Percentiles rank a stretch among this genome's conserved stretches.
Conservation (phyloP, 352 stramenopile species). For the Blastocystis sp. region DNA sequence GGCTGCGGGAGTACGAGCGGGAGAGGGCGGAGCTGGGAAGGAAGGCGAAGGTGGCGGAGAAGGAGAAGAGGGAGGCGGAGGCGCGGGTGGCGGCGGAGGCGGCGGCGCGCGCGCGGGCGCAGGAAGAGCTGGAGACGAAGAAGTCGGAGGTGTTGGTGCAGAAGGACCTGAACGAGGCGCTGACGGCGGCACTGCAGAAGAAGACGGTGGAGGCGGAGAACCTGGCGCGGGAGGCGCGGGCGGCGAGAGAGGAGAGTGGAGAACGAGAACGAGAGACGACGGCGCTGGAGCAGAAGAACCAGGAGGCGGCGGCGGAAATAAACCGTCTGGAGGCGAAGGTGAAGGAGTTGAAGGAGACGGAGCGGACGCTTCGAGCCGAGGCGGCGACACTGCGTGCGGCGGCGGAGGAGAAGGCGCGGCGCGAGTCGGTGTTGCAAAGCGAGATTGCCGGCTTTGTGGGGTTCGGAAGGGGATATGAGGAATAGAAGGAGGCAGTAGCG, state of each 20-base stretch:
- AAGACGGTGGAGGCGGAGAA: not conserved
- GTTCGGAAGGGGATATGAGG: not conserved
- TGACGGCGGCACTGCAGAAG: slow-evolving; percentile 26
- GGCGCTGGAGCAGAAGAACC: not conserved
- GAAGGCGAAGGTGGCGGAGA: slow-evolving; percentile 38
- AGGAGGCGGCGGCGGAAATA: not conserved
- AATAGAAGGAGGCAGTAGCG: not conserved
- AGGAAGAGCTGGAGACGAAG: not conserved
- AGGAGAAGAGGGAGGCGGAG: not conserved
- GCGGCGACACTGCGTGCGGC: not conserved
- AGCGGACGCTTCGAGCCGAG: slow-evolving; percentile 12
- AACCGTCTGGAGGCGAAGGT: not conserved
- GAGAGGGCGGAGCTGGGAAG: slow-evolving; percentile 20
- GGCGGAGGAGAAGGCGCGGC: not conserved
- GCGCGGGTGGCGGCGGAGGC: not conserved
- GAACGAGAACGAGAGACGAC: not conserved
- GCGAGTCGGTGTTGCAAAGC: not conserved
- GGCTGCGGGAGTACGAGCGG: slow-evolving; percentile 70
- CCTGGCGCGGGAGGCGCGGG: not conserved
- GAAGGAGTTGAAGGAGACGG: not conserved
- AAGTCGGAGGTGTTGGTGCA: slow-evolving; percentile 7
- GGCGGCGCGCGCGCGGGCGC: not conserved
- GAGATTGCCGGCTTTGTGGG: slow-evolving; percentile 5
- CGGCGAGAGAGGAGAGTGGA: not conserved
- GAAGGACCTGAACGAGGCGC: slow-evolving; percentile 8